A percentile compares a stretch with the other conserved stretches of the same genome.
Conservation (phyloP, 139 green algal genomes). For the Tetradesmus lagerheimii region DNA sequence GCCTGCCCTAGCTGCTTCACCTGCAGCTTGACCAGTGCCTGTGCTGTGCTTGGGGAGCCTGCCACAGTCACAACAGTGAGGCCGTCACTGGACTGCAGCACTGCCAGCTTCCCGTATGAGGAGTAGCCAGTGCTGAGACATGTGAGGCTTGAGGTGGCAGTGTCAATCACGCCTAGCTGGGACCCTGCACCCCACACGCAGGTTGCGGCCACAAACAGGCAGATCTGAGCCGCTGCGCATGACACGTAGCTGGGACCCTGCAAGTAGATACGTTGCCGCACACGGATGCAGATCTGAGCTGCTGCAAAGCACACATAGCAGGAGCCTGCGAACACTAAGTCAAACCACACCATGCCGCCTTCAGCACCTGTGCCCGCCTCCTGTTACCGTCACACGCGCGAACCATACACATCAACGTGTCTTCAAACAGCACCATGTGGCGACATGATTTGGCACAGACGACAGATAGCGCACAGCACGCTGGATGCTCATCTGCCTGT, state of each 20-base stretch:
- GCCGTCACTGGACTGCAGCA: constrained; percentile 37
- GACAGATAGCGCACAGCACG: no score
- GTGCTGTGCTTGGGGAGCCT: constrained; percentile 48
- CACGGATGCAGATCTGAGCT: no score
- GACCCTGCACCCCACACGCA: constrained; percentile 46
- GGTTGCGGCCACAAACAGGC: no score
- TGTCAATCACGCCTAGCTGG: constrained; percentile 45
- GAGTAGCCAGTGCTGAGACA: constrained; percentile 17
- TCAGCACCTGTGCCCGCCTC: no score
- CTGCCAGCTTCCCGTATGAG: constrained; percentile 17
- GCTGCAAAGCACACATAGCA: no score
- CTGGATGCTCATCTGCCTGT: background rate
- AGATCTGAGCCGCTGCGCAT: no score
- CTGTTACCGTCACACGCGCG: no score
- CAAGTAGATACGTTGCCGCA: no score
- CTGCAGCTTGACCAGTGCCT: constrained; percentile 57
- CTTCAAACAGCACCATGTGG: background rate
- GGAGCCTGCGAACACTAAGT: no score
- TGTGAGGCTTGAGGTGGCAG: background rate
- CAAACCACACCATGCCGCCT: background rate
- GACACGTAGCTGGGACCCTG: no score
- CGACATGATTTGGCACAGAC: no score
- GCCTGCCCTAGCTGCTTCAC: background rate
- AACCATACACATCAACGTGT: no score
- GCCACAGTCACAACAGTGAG: constrained; percentile 46